Evolutionary conservation across 2,329 filamentous ascomycete genomes (phyloP).

Genomic region (Chrysoporthe austroafricana): DNA sequence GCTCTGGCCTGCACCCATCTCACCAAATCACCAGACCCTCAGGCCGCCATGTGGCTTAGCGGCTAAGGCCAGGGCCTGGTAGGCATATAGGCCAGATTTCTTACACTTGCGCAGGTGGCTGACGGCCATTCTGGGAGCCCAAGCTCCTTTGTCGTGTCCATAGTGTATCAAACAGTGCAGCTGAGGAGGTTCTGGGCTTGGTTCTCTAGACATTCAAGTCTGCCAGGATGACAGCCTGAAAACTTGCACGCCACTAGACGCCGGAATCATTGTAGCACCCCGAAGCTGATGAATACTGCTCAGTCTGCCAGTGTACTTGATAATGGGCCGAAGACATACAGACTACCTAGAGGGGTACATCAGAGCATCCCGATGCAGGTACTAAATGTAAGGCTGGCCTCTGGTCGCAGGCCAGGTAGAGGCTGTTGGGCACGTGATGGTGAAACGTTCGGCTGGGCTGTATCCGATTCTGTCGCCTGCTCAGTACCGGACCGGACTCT

Average conservation of each 20-base stretch:
- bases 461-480: constrained; percentile 11
- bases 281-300: no score
- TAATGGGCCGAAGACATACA: neutral
- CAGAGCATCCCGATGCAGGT: neutral
- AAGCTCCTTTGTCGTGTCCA: neutral
- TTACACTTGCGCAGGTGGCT: neutral
- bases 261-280: neutral
- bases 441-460: constrained; percentile 25
- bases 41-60: neutral
- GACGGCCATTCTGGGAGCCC: neutral
- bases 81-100: neutral
- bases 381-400: neutral
- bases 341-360: neutral
- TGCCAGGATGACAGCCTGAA: neutral
- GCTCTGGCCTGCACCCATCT: neutral
- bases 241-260: neutral
- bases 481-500: neutral
- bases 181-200: neutral
- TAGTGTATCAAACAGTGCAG: neutral
- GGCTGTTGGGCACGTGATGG: constrained; percentile 8
- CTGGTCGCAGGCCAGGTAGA: neutral
- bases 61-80: neutral
- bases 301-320: neutral
- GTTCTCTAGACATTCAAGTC: neutral
- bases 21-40: neutral